A percentile compares a stretch with the other conserved stretches of the same genome.
Conservation (phyloP, 208 protist species). For the Leptomonas pyrrhocoris region DNA sequence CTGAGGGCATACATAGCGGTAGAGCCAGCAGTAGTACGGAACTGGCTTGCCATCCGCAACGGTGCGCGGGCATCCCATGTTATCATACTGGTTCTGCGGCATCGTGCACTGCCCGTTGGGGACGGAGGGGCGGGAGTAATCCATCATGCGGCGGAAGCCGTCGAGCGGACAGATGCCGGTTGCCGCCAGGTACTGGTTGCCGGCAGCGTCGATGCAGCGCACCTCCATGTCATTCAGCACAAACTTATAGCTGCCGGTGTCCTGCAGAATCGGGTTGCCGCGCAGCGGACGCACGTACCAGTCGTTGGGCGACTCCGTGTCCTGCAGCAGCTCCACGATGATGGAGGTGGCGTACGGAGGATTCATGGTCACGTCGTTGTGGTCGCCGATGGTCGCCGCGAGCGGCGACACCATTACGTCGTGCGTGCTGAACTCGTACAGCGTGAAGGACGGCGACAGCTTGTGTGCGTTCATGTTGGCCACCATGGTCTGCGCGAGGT, state of each 20-base stretch:
- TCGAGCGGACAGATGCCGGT: conserved; percentile 50
- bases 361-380: conserved; percentile 35
- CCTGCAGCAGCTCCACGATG: conserved; percentile 69
- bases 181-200: conserved; percentile 36
- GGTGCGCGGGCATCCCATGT: conserved; percentile 43
- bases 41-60: conserved; percentile 22
- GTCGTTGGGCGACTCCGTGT: conserved; percentile 34
- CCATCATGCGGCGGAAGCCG: conserved; percentile 61
- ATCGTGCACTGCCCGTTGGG: conserved; percentile 42
- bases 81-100: conserved; percentile 33
- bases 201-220: conserved; percentile 47
- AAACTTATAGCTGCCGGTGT: conserved; percentile 43
- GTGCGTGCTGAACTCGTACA: conserved; percentile 77
- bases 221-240: conserved; percentile 33
- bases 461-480: conserved; percentile 49
- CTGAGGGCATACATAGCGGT: conserved; percentile 47
- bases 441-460: conserved; percentile 41
- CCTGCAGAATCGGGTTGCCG: conserved; percentile 33
- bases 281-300: conserved; percentile 64
- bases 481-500: conserved; percentile 51
- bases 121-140: conserved; percentile 50
- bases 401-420: conserved; percentile 55
- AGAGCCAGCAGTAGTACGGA: conserved; percentile 42
- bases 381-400: conserved; percentile 56
- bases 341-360: conserved; percentile 54